phyloP scores from a whole-genome alignment of 441 rosid genomes.

The Lepidium campestre region DNA sequence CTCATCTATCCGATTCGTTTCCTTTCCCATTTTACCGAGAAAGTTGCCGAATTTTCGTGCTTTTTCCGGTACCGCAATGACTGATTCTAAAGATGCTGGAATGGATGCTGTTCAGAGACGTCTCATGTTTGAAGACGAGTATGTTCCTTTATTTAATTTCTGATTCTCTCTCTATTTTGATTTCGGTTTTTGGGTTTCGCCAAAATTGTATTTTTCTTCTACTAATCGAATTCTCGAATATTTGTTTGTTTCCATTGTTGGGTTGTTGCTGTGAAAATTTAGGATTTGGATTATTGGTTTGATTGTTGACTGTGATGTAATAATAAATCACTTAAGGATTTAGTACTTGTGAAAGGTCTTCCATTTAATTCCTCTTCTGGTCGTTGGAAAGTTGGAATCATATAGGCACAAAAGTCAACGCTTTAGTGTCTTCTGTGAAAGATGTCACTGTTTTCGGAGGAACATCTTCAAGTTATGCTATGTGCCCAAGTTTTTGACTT shows the following conservation, averaged over 20 bases:
- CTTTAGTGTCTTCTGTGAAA: background rate
- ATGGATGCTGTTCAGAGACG: slow-evolving; percentile 99
- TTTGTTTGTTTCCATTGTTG: background rate
- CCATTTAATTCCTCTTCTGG: background rate
- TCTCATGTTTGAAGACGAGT: slow-evolving; percentile 99
- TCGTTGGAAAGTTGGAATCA: background rate
- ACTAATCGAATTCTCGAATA: background rate
- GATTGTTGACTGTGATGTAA: background rate
- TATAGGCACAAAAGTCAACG: background rate
- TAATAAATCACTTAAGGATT: background rate
- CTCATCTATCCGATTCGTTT: slow-evolving; percentile 6
- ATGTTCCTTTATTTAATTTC: slow-evolving; percentile 23
- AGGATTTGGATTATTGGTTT: background rate
- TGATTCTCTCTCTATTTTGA: background rate
- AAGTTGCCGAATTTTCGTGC: slow-evolving; percentile 28
- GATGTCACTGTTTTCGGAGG: background rate
- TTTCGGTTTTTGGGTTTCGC: background rate
- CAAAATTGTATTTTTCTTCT: background rate
- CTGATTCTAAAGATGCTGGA: slow-evolving; percentile 60
- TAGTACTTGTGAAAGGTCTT: background rate
- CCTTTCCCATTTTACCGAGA: slow-evolving; percentile 14
- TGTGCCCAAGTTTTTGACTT: background rate
- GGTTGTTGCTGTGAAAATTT: background rate
- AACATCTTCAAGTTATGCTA: slow-evolving; percentile 6
- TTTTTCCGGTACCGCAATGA: slow-evolving; percentile 24